Percentiles rank a stretch among this genome's conserved stretches.
These are phyloP conservation scores for Centrapalus pauciflorus DNA, from an alignment of 129 eudicot genomes.

Conservation along the genomic window DNA sequence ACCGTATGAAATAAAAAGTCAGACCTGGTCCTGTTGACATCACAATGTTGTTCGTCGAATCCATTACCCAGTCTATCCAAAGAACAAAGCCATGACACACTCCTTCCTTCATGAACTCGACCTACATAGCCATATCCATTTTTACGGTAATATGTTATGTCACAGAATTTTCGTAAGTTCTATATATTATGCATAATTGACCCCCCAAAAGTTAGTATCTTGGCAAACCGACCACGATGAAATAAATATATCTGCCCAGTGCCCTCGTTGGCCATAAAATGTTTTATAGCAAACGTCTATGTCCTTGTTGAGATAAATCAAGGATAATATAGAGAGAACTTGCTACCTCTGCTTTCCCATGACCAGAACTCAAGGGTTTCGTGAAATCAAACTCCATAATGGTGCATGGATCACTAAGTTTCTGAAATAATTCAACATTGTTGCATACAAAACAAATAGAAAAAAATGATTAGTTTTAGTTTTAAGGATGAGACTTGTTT, in stretches of 20 bases:
- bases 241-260: too few species aligned
- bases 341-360: conserved; percentile 56
- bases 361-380: conserved; percentile 59
- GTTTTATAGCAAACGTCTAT: too few species aligned
- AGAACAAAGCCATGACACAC: conserved; percentile 83
- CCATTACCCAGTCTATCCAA: conserved; percentile 97
- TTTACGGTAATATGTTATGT: background rate
- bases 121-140: conserved; percentile 27
- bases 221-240: too few species aligned
- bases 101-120: conserved; percentile 48
- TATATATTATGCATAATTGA: too few species aligned
- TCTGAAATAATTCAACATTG: conserved; percentile 37
- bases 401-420: conserved; percentile 53
- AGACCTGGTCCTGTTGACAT: conserved; percentile 84
- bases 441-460: background rate
- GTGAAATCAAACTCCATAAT: conserved; percentile 75
- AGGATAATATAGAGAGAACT: background rate
- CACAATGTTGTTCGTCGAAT: conserved; percentile 31
- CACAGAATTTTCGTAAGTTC: too few species aligned
- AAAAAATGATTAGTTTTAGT: background rate
- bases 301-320: background rate
- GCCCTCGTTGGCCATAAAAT: too few species aligned
- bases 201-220: too few species aligned
- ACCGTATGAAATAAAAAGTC: too few species aligned
- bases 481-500: background rate